Evolutionary conservation across 192 early-diverging fungal genomes (phyloP).

Genomic region (Coemansia sp.): DNA sequence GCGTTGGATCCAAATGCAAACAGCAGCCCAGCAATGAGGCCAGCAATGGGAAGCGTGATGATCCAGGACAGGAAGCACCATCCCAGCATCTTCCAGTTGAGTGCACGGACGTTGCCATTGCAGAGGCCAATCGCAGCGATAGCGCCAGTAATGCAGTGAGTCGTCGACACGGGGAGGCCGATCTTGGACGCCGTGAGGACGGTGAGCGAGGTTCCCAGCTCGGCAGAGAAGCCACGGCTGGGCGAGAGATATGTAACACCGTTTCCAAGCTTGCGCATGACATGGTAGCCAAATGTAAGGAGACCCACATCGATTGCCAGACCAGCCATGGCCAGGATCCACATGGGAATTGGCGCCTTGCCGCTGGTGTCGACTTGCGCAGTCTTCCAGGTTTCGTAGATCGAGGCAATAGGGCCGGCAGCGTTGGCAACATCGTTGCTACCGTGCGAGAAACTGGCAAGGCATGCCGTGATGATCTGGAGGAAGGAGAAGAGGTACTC

Average conservation of each 20-base stretch:
- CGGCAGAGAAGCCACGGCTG: slow-evolving; percentile 78
- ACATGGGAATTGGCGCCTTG: slow-evolving; percentile 69
- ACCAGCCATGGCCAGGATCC: slow-evolving; percentile 78
- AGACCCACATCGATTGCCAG: slow-evolving; percentile 78
- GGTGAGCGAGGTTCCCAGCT: slow-evolving; percentile 75
- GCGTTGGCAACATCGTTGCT: slow-evolving; percentile 89
- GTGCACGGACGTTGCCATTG: slow-evolving; percentile 64
- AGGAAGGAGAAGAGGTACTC: slow-evolving; percentile 85
- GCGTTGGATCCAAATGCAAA: slow-evolving; percentile 68
- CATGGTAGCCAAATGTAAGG: slow-evolving; percentile 72
- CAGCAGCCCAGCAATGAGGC: slow-evolving; percentile 65
- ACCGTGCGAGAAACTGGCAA: slow-evolving; percentile 85
- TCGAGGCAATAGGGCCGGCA: slow-evolving; percentile 76
- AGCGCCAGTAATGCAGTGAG: slow-evolving; percentile 83
- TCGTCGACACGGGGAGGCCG: slow-evolving; percentile 80
- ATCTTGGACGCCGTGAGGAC: slow-evolving; percentile 82
- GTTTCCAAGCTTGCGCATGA: slow-evolving; percentile 83
- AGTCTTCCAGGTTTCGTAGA: slow-evolving; percentile 72
- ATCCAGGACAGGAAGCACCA: slow-evolving; percentile 75
- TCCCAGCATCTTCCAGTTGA: slow-evolving; percentile 79
- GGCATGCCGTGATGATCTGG: slow-evolving; percentile 79
- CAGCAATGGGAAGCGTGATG: slow-evolving; percentile 74
- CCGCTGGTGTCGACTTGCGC: slow-evolving; percentile 54
- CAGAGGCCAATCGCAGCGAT: slow-evolving; percentile 76
- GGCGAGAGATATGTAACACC: slow-evolving; percentile 84